These are phyloP conservation scores for Exophiala lecanii-corni DNA, from an alignment of 2,329 filamentous ascomycete genomes.

Conservation along the genomic window DNA sequence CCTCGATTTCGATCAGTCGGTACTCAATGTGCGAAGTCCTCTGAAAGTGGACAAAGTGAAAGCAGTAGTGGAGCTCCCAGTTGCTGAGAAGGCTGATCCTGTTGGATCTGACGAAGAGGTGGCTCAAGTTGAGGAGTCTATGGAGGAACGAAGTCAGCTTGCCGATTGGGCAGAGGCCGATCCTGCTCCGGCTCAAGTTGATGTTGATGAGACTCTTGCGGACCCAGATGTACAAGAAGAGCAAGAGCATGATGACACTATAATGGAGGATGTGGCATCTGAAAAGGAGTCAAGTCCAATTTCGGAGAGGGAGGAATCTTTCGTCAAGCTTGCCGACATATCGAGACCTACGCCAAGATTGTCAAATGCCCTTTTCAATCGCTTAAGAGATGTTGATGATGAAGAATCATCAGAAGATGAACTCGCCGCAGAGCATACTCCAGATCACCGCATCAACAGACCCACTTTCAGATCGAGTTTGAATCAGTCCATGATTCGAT, in stretches of 20 bases:
- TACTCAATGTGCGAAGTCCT: conserved; percentile 25
- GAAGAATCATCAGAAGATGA: conserved; percentile 32
- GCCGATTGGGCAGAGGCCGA: not conserved
- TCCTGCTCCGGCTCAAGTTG: not conserved
- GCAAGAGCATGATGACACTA: conserved; percentile 2
- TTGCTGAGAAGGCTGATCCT: not conserved
- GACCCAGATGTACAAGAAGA: conserved; percentile 22
- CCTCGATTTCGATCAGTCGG: conserved; percentile 27
- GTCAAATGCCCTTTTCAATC: conserved; percentile 13
- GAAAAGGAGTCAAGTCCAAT: not conserved
- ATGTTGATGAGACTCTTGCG: conserved; percentile 19
- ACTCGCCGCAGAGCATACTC: conserved; percentile 24
- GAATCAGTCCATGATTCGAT: conserved; percentile 9
- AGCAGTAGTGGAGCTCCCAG: conserved; percentile 18
- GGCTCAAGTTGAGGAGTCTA: not conserved
- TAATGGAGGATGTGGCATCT: not conserved
- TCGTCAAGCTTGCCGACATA: not conserved
- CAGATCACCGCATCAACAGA: conserved; percentile 16
- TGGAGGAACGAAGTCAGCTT: not conserved
- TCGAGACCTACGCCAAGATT: conserved; percentile 10
- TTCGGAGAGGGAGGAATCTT: not conserved
- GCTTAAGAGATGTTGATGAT: conserved; percentile 11
- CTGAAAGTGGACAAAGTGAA: conserved; percentile 19
- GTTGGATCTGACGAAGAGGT: not conserved
- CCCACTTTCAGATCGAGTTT: conserved; percentile 15